phyloP scores from a whole-genome alignment of 208 protist species.

The Acanthamoeba sp. region DNA sequence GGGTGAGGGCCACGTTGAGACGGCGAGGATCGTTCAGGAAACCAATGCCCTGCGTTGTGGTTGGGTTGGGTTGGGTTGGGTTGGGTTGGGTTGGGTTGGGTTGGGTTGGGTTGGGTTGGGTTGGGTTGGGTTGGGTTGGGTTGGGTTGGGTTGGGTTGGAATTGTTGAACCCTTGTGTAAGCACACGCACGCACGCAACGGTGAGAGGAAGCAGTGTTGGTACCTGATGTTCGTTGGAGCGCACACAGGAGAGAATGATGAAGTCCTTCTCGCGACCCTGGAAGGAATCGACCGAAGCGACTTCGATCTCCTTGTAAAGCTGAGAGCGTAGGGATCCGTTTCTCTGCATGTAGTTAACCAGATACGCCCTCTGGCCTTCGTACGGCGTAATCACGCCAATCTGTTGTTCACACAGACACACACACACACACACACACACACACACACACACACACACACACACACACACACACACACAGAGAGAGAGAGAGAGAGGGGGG shows the following conservation, averaged over 20 bases:
- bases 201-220: neutral
- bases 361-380: constrained; percentile 96
- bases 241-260: constrained; percentile 98
- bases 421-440: too few species aligned
- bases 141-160: too few species aligned
- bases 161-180: too few species aligned
- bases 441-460: too few species aligned
- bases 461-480: too few species aligned
- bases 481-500: neutral
- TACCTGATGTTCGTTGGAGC: constrained; percentile 94
- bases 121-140: too few species aligned
- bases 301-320: constrained; percentile 91
- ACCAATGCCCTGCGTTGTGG: constrained; percentile 92
- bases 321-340: constrained; percentile 88
- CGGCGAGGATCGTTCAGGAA: constrained; percentile 97
- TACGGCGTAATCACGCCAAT: constrained; percentile 99
- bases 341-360: constrained; percentile 92
- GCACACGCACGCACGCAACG: too few species aligned
- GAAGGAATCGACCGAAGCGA: constrained; percentile 96
- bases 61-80: too few species aligned
- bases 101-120: too few species aligned
- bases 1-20: constrained; percentile 98
- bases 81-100: too few species aligned
- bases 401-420: constrained; percentile 73
- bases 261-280: constrained; percentile 98